These are phyloP conservation scores for Phylloporus sp. DNA, from an alignment of 768 basidiomycete genomes.

Conservation along the genomic window DNA sequence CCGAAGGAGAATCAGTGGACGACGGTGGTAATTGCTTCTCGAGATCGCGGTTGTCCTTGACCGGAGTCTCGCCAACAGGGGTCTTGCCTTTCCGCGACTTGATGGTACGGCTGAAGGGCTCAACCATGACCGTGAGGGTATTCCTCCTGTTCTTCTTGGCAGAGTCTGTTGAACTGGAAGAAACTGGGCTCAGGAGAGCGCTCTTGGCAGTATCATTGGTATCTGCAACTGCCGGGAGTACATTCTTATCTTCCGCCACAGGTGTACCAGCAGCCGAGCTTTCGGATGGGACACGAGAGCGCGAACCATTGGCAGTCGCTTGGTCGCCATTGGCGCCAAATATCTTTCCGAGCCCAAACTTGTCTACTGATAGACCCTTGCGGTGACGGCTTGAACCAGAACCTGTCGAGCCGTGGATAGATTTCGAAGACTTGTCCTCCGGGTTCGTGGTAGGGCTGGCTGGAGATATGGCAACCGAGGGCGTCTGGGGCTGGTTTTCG, in stretches of 20 bases:
- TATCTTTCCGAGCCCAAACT: conserved; percentile 74
- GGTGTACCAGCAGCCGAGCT: conserved; percentile 29
- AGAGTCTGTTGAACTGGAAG: conserved; percentile 23
- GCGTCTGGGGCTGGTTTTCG: conserved; percentile 27
- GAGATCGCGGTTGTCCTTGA: conserved; percentile 41
- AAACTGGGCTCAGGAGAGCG: conserved; percentile 36
- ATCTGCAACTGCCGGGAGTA: conserved; percentile 1
- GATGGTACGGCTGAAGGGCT: conserved; percentile 57
- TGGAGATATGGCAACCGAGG: conserved; percentile 36
- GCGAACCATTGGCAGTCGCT: conserved; percentile 28
- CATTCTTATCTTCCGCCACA: conserved; percentile 17
- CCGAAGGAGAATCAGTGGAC: conserved; percentile 29
- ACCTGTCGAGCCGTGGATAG: conserved; percentile 33
- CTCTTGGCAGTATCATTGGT: conserved; percentile 24
- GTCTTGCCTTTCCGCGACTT: conserved; percentile 36
- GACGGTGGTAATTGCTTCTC: conserved; percentile 33
- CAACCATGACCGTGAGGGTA: conserved; percentile 85
- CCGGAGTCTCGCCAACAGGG: conserved; percentile 33
- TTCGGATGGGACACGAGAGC: conserved; percentile 44
- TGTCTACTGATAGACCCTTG: conserved; percentile 74
- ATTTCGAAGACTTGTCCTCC: conserved; percentile 29
- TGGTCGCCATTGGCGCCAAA: conserved; percentile 47
- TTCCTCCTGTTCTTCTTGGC: conserved; percentile 68
- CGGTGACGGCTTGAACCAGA: conserved; percentile 51
- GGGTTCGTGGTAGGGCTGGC: conserved; percentile 35